These are phyloP conservation scores for Termitomyces titanicus DNA, from an alignment of 768 basidiomycete species.

Conservation along the genomic window DNA sequence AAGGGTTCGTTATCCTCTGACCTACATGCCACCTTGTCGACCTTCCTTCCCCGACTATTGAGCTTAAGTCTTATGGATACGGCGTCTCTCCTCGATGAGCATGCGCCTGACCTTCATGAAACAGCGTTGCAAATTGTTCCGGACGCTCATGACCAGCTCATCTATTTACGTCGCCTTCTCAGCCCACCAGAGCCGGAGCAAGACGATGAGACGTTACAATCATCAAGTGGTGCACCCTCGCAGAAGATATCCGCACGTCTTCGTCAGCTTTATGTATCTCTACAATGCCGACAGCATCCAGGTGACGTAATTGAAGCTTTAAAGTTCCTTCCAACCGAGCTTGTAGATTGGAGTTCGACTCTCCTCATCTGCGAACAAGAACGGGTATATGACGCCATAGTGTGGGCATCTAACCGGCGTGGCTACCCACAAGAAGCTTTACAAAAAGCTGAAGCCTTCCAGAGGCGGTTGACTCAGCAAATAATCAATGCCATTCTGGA, in stretches of 20 bases:
- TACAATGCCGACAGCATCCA: conserved; percentile 74
- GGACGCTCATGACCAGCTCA: conserved; percentile 50
- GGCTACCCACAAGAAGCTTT: conserved; percentile 67
- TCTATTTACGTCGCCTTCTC: conserved; percentile 76
- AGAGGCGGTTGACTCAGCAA: conserved; percentile 43
- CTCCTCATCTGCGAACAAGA: conserved; percentile 63
- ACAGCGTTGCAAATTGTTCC: conserved; percentile 52
- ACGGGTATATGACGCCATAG: conserved; percentile 67
- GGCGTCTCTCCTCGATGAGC: conserved; percentile 67
- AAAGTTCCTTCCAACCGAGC: conserved; percentile 45
- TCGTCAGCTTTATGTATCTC: conserved; percentile 59
- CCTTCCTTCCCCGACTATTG: conserved; percentile 65
- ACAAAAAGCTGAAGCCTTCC: conserved; percentile 57
- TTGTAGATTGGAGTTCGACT: conserved; percentile 54
- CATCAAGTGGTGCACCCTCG: conserved; percentile 29
- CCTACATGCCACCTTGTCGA: conserved; percentile 48
- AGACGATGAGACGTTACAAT: conserved; percentile 27
- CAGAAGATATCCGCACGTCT: conserved; percentile 44
- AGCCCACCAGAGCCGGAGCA: conserved; percentile 40
- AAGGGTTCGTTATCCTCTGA: conserved; percentile 53
- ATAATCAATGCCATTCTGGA: conserved; percentile 37
- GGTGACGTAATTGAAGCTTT: conserved; percentile 59
- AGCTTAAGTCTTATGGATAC: conserved; percentile 58
- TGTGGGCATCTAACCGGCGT: conserved; percentile 74
- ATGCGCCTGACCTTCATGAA: conserved; percentile 64